Evolutionary conservation across 2,329 filamentous ascomycete species (phyloP).

Genomic region (Trichoderma arundinaceum): DNA sequence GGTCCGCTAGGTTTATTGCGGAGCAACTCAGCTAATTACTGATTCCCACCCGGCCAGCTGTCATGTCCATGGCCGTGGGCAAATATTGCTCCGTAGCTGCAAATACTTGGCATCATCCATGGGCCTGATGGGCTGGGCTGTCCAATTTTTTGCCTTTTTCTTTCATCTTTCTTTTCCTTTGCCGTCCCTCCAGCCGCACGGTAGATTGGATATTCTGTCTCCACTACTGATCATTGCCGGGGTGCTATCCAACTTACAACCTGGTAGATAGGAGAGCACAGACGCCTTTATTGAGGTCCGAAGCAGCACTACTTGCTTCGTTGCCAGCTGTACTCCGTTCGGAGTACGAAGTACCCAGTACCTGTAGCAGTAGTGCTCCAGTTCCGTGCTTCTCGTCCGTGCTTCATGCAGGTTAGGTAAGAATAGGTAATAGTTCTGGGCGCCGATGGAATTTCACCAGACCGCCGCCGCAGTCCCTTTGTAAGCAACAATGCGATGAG

Average conservation of each 20-base stretch:
- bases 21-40: neutral
- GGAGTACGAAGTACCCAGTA: neutral
- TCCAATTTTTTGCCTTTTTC: neutral
- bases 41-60: neutral
- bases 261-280: conserved; percentile 1
- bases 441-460: conserved; percentile 11
- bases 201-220: neutral
- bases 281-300: neutral
- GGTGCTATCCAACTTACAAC: neutral
- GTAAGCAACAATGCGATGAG: too few relatives aligned
- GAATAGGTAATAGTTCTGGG: neutral
- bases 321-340: neutral
- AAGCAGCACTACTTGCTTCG: neutral
- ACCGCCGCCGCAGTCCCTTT: neutral
- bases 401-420: neutral
- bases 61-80: neutral
- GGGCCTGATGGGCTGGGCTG: neutral
- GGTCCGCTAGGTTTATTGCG: conserved; percentile 6
- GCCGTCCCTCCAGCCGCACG: neutral
- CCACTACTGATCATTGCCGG: conserved; percentile 10
- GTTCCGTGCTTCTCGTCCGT: neutral
- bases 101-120: neutral
- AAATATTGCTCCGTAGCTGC: conserved; percentile 12
- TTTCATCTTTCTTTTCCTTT: too few relatives aligned
- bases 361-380: neutral